These are phyloP conservation scores for Aspergillus sp. DNA, from an alignment of 2,329 filamentous ascomycete species.

Conservation along the genomic window DNA sequence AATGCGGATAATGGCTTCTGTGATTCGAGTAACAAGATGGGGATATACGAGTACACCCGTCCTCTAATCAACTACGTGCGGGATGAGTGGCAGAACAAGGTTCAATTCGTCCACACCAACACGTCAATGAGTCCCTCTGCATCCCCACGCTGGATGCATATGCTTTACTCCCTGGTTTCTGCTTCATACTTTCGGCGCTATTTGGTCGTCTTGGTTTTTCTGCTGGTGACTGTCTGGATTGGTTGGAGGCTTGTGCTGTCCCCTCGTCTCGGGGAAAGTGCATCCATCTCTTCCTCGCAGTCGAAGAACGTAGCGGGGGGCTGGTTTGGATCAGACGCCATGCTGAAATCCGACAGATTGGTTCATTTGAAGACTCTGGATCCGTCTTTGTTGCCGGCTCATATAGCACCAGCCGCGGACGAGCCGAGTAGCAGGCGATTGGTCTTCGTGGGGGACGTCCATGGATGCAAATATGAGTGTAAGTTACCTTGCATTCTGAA, in stretches of 20 bases:
- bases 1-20: conserved; percentile 19
- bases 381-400: conserved; percentile 40
- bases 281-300: conserved; percentile 20
- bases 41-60: conserved; percentile 14
- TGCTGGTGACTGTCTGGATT: conserved; percentile 26
- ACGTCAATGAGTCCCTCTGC: conserved; percentile 12
- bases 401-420: conserved; percentile 14
- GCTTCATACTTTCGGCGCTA: conserved; percentile 40
- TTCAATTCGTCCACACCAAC: conserved; percentile 17
- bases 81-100: conserved; percentile 33
- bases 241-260: conserved; percentile 30
- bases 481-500: conserved; percentile 19
- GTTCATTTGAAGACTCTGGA: conserved; percentile 49
- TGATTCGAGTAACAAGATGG: conserved; percentile 2
- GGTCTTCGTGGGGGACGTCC: conserved; percentile 84
- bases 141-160: conserved; percentile 18
- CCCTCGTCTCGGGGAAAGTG: conserved; percentile 28
- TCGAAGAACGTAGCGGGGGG: conserved; percentile 23
- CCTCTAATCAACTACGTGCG: conserved; percentile 34
- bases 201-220: conserved; percentile 27
- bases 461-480: conserved; percentile 73
- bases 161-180: conserved; percentile 26
- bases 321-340: conserved; percentile 44
- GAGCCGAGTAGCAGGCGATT: conserved; percentile 45
- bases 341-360: conserved; percentile 46